Conservation (phyloP, 2,329 filamentous ascomycete genomes). For the Penicillium vulpinum region DNA sequence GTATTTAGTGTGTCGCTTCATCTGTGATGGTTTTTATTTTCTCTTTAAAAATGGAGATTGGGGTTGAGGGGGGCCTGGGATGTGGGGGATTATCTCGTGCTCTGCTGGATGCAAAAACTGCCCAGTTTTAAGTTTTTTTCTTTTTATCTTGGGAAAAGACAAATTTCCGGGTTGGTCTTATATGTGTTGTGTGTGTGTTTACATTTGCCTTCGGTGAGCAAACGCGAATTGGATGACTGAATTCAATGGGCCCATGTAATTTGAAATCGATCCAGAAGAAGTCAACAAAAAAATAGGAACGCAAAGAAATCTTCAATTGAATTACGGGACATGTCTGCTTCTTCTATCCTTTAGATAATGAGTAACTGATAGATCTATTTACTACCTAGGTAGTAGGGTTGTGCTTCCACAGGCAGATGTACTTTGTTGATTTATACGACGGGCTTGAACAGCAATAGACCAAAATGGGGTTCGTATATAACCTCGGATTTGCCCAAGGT, state of each 20-base stretch:
- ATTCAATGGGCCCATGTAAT: constrained; percentile 30
- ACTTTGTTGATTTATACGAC: neutral
- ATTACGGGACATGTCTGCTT: constrained; percentile 11
- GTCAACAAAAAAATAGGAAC: constrained; percentile 28
- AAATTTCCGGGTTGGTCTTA: constrained; percentile 13
- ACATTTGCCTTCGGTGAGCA: constrained; percentile 26
- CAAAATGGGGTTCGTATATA: neutral
- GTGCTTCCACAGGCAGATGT: neutral
- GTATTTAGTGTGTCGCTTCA: constrained; percentile 6
- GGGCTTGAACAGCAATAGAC: neutral
- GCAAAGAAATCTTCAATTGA: constrained; percentile 19
- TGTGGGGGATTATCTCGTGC: neutral
- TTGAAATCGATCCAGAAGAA: constrained; percentile 32
- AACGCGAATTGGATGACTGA: constrained; percentile 30
- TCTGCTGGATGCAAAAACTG: constrained; percentile 9
- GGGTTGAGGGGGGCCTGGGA: neutral
- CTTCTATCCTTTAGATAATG: neutral
- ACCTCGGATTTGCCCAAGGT: neutral
- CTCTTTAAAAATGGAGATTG: constrained; percentile 7
- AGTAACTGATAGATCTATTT: neutral
- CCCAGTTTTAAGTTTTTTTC: constrained; percentile 4
- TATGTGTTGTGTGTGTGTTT: constrained; percentile 16
- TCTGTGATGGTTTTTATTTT: constrained; percentile 11
- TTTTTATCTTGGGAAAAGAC: constrained; percentile 10
- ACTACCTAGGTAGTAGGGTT: neutral